These are phyloP conservation scores for Bryum argenteum DNA, from an alignment of 225 moss, liverwort and hornwort species.

Conservation along the genomic window DNA sequence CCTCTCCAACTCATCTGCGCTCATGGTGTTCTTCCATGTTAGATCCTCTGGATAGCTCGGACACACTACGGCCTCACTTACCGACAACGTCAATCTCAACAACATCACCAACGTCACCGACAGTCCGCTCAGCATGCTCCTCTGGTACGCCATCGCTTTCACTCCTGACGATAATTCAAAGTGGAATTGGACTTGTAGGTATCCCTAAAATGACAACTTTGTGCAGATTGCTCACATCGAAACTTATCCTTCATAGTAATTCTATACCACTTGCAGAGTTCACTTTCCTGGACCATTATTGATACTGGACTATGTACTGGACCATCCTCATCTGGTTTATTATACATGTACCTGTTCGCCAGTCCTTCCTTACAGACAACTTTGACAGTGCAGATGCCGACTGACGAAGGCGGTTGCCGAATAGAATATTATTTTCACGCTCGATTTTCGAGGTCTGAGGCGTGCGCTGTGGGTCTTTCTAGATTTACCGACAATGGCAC, in stretches of 20 bases:
- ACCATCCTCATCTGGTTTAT: too few relatives aligned
- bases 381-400: background rate
- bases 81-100: constrained; percentile 22
- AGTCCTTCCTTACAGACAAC: too few relatives aligned
- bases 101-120: constrained; percentile 22
- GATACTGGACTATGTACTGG: too few relatives aligned
- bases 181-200: too few relatives aligned
- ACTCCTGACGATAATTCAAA: background rate
- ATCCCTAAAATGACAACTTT: too few relatives aligned
- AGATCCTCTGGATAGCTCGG: constrained; percentile 39
- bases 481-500: background rate
- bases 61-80: constrained; percentile 24
- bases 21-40: background rate
- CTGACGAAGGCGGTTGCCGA: too few relatives aligned
- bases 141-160: constrained; percentile 26
- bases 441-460: background rate
- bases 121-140: background rate
- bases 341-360: too few relatives aligned
- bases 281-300: too few relatives aligned
- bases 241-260: too few relatives aligned
- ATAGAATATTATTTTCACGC: too few relatives aligned
- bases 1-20: background rate
- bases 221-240: too few relatives aligned
- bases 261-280: too few relatives aligned
- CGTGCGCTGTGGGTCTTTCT: background rate